These are phyloP conservation scores for Leptomonas pyrrhocoris DNA, from an alignment of 208 protist species.

Conservation along the genomic window DNA sequence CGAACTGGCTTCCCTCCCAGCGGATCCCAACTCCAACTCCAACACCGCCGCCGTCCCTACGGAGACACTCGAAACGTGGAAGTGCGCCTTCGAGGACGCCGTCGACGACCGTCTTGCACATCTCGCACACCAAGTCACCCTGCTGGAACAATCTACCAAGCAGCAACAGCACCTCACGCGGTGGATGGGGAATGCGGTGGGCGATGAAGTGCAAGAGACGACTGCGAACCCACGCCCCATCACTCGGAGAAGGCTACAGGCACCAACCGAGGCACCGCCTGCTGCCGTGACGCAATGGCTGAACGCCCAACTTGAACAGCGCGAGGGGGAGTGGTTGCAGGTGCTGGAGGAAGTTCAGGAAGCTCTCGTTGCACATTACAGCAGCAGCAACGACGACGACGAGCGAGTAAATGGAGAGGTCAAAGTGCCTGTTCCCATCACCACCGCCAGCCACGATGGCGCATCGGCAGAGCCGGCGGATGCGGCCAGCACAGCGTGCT, in stretches of 20 bases:
- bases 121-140: slow-evolving; percentile 3
- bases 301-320: slow-evolving; percentile 3
- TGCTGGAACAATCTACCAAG: background rate
- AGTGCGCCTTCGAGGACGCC: slow-evolving; percentile 5
- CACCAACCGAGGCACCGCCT: slow-evolving; percentile 3
- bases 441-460: background rate
- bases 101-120: slow-evolving; percentile 1
- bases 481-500: background rate
- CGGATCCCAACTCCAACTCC: background rate
- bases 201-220: background rate
- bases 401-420: background rate
- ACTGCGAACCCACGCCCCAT: background rate
- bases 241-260: background rate
- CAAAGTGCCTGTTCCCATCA: background rate
- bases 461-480: background rate
- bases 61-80: background rate
- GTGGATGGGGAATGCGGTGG: slow-evolving; percentile 4
- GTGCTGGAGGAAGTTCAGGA: slow-evolving; percentile 28
- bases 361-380: background rate
- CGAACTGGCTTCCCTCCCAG: background rate
- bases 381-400: background rate
- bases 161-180: slow-evolving; percentile 8
- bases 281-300: slow-evolving; percentile 17
- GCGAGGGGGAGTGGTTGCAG: slow-evolving; percentile 6
- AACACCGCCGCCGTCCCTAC: background rate